phyloP scores from a whole-genome alignment of 2,329 filamentous ascomycete genomes.

The Hortaea sp. region DNA sequence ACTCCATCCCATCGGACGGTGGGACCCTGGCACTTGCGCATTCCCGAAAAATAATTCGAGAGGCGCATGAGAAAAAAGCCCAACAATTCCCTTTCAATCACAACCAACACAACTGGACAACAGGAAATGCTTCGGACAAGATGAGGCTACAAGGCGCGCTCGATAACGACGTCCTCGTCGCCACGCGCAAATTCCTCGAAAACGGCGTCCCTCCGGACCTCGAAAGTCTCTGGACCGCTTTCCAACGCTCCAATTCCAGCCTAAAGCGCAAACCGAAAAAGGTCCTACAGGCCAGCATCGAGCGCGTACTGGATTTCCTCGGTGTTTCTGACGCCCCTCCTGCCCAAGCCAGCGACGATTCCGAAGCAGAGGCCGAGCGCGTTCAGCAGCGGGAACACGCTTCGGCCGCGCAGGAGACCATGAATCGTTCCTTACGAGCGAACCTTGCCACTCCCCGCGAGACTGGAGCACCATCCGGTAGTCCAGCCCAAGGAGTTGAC shows the following conservation, averaged over 20 bases:
- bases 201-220: constrained; percentile 17
- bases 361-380: constrained; percentile 41
- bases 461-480: constrained; percentile 3
- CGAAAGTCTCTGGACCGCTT: constrained; percentile 58
- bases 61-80: too few relatives aligned
- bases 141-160: constrained; percentile 11
- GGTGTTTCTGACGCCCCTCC: constrained; percentile 47
- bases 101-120: background rate
- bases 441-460: constrained; percentile 17
- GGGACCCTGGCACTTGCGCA: too few relatives aligned
- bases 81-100: background rate
- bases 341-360: constrained; percentile 42
- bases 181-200: constrained; percentile 17
- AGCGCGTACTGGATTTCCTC: constrained; percentile 65
- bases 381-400: constrained; percentile 17
- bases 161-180: constrained; percentile 48
- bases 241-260: constrained; percentile 79
- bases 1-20: too few relatives aligned
- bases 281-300: constrained; percentile 73
- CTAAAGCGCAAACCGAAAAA: constrained; percentile 74
- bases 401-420: constrained; percentile 35
- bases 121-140: background rate
- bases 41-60: too few relatives aligned
- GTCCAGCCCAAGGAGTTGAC: constrained; percentile 5
- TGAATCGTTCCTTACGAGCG: constrained; percentile 47